phyloP scores from a whole-genome alignment of 140 eudicot genomes.

The Bidens hawaiensis region DNA sequence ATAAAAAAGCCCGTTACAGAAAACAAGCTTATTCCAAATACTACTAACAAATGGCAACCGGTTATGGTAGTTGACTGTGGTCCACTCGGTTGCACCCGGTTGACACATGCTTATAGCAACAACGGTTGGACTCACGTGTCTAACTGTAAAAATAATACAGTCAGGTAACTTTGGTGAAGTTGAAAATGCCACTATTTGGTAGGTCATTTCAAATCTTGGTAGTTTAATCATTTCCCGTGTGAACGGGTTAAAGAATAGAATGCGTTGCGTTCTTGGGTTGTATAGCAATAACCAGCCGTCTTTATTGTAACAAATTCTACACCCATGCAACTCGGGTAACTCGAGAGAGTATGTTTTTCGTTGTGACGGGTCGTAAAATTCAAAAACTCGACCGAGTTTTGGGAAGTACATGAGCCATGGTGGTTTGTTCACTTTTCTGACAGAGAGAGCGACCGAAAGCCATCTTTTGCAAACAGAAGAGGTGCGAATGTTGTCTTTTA shows the following conservation, averaged over 20 bases:
- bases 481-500: constrained; percentile 69
- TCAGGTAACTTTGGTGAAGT: constrained; percentile 55
- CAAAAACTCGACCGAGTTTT: constrained; percentile 62
- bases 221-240: constrained; percentile 61
- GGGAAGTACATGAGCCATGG: constrained; percentile 97
- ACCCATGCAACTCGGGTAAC: constrained; percentile 63
- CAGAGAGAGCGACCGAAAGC: constrained; percentile 59
- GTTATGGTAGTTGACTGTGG: constrained; percentile 69
- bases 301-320: constrained; percentile 75
- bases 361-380: constrained; percentile 72
- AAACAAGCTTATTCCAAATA: constrained; percentile 84
- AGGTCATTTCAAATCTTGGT: constrained; percentile 61
- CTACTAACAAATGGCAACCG: constrained; percentile 88
- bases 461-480: constrained; percentile 85
- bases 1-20: constrained; percentile 69
- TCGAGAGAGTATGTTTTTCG: constrained; percentile 67
- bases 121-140: constrained; percentile 67
- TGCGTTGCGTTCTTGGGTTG: constrained; percentile 58
- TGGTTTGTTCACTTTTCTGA: constrained; percentile 57
- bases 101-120: constrained; percentile 83
- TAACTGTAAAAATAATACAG: constrained; percentile 78
- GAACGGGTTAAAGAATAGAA: constrained; percentile 76
- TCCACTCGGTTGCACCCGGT: constrained; percentile 80
- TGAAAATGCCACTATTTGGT: constrained; percentile 85
- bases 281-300: constrained; percentile 75